Evolutionary conservation across 2,329 filamentous ascomycete genomes (phyloP), one percentile per base, ranked within the genome.

Genomic region (Epichloe brachyelytri): DNA sequence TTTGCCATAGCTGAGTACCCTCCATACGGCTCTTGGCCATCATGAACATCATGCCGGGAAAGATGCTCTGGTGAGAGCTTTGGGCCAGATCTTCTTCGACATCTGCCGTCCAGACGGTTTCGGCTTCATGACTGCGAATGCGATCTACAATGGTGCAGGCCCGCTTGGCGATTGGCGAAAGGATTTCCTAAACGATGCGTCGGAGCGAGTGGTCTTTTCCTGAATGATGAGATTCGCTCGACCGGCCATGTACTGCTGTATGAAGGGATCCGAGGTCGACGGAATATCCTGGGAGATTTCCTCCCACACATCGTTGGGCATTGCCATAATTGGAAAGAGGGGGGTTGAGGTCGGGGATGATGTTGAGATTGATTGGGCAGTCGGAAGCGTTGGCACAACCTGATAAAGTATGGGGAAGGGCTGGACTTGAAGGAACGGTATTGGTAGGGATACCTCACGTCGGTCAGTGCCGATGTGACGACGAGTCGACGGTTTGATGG

Each of bases 11-110:
- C 61, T 82, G 82, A 14, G 88, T 95, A 58, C 75, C 75, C 67
- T 95, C 88, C 80, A 95, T 94, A 38, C 81, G 80, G n/a, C 82
- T 78, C 66, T 89, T 91, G 58, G 88, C 88, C 37, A 91, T 75
- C 37, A 79, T 83, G 68, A 95, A 96, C 86, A 95, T 93, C 85
- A 95, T 95, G 11, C 90, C 90, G 0, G 88, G 88, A 63, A 86
- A 88, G 48, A 91, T 71, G 57, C 81, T 79, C 54, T 80, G 76
- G 58, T 80, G 65, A n/a, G 68, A 71, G 51, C 79, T 70, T 56
- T 78, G 76, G 3, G 83, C 82, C 3, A 88, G 71, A 43, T 75
- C 75, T 61, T 90, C 82, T 59, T 91, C 85, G 47, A 85, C 79
- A 44, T 80, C 77, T 34, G 78, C 73, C 10, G 83, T 88, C 90